Conservation (phyloP, 306 rosid genomes). For the Citrullus amarus region DNA sequence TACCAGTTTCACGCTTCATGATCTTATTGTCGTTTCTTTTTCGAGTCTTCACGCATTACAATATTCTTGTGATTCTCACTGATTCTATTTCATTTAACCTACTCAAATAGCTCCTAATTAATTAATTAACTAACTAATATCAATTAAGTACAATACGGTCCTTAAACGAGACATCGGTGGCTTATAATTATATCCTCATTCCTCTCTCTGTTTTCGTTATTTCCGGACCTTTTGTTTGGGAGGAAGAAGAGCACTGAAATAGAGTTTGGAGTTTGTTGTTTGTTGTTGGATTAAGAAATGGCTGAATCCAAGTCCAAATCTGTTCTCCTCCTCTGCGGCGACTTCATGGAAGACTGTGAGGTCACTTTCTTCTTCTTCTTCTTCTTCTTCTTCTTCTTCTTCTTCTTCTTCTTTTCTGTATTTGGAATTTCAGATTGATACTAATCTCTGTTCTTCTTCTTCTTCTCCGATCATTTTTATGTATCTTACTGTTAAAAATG, state of each 20-base stretch:
- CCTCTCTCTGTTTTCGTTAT: background rate
- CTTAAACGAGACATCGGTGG: no score
- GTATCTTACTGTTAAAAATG: background rate
- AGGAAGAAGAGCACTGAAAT: background rate
- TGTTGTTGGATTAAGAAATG: slow-evolving; percentile 3
- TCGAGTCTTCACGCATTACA: no score
- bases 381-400: background rate
- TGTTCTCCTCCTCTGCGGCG: slow-evolving; percentile 74
- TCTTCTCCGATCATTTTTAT: background rate
- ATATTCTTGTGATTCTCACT: no score
- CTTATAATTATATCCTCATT: no score
- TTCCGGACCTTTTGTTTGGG: background rate
- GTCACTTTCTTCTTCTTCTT: slow-evolving; percentile 13
- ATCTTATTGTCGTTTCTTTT: no score
- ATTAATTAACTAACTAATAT: no score
- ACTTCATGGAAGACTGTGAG: slow-evolving; percentile 82
- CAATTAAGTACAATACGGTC: no score
- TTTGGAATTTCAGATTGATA: background rate
- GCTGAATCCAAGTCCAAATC: slow-evolving; percentile 17
- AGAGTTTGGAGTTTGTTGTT: background rate
- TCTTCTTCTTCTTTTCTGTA: background rate
- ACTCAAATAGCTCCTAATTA: no score
- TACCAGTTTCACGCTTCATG: no score
- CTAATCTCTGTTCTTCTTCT: background rate
- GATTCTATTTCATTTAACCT: no score